These are phyloP conservation scores for Dactylellina parvicollis DNA, from an alignment of 2,329 filamentous ascomycete species.

Conservation along the genomic window DNA sequence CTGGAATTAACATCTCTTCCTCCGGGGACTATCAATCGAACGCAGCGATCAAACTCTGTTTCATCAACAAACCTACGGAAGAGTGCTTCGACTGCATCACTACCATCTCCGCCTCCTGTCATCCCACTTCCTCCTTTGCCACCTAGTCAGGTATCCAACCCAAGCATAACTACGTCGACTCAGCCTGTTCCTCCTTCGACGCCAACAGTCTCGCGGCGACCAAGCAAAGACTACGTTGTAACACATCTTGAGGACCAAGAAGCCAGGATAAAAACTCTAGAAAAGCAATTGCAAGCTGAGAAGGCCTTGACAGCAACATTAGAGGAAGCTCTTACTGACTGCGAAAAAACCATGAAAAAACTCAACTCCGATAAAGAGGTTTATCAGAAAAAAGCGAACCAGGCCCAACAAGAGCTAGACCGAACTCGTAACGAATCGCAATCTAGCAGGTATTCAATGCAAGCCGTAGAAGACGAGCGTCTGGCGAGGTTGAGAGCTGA, in stretches of 20 bases:
- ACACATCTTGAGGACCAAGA: slow-evolving; percentile 95
- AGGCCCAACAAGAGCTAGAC: slow-evolving; percentile 58
- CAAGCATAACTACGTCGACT: slow-evolving; percentile 61
- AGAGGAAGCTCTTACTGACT: slow-evolving; percentile 92
- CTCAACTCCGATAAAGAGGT: slow-evolving; percentile 83
- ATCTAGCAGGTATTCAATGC: slow-evolving; percentile 73
- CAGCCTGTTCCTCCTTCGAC: slow-evolving; percentile 65
- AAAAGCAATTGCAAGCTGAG: slow-evolving; percentile 95
- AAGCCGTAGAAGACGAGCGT: slow-evolving; percentile 94
- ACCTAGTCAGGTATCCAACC: slow-evolving; percentile 57
- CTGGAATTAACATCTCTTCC: slow-evolving; percentile 61
- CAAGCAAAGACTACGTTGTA: slow-evolving; percentile 81
- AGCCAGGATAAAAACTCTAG: slow-evolving; percentile 90
- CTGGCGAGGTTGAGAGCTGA: slow-evolving; percentile 92
- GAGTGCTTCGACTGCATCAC: slow-evolving; percentile 80
- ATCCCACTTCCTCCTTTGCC: slow-evolving; percentile 96
- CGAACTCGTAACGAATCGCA: slow-evolving; percentile 59
- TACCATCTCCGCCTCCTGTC: slow-evolving; percentile 92
- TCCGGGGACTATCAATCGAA: slow-evolving; percentile 59
- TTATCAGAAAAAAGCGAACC: slow-evolving; percentile 84
- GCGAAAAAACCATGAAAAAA: slow-evolving; percentile 70
- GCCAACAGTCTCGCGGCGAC: slow-evolving; percentile 73
- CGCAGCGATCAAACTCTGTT: slow-evolving; percentile 69
- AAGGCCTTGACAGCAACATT: slow-evolving; percentile 95
- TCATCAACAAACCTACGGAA: slow-evolving; percentile 78